Percentiles rank a stretch among this genome's conserved stretches.
Evolutionary conservation across 2,329 filamentous ascomycete genomes (phyloP).

Genomic region (Penicillium sp.): DNA sequence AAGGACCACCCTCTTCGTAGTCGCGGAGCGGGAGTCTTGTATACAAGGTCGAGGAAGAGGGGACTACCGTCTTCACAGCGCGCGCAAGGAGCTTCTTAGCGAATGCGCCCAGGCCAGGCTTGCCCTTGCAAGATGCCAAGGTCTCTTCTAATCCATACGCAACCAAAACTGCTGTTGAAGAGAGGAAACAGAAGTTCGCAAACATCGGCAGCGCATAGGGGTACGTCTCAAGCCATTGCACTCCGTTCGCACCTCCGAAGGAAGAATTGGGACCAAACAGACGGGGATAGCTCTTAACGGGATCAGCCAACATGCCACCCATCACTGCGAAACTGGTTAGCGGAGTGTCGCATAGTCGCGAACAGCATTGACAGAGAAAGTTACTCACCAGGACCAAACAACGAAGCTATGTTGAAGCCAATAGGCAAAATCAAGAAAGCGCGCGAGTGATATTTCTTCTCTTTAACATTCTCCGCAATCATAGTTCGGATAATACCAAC

Average conservation of each 20-base stretch:
- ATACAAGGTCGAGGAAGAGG: constrained; percentile 35
- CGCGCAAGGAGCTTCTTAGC: constrained; percentile 32
- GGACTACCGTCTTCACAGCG: constrained; percentile 25
- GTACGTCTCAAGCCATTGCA: constrained; percentile 61
- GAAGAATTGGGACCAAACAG: constrained; percentile 61
- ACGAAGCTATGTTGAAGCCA: constrained; percentile 65
- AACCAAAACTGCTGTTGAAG: constrained; percentile 56
- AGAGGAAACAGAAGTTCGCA: constrained; percentile 61
- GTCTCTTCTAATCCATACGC: constrained; percentile 67
- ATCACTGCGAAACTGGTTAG: constrained; percentile 43
- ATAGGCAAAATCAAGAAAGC: constrained; percentile 63
- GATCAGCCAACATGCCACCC: constrained; percentile 68
- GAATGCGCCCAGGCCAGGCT: constrained; percentile 47
- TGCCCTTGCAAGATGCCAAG: constrained; percentile 47
- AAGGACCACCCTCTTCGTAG: constrained; percentile 38
- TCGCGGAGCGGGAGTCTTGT: constrained; percentile 37
- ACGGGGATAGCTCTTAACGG: constrained; percentile 60
- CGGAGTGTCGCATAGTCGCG: constrained; percentile 42
- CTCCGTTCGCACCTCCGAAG: constrained; percentile 57
- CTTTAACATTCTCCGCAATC: constrained; percentile 69
- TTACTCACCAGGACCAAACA: constrained; percentile 48
- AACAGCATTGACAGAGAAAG: constrained; percentile 39
- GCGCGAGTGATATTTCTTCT: constrained; percentile 61
- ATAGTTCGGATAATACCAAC: constrained; percentile 72
- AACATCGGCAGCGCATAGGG: constrained; percentile 70